Base-by-base conservation (phyloP, 2,329 filamentous ascomycete genomes). In the Orbilia ellipsospora region DNA sequence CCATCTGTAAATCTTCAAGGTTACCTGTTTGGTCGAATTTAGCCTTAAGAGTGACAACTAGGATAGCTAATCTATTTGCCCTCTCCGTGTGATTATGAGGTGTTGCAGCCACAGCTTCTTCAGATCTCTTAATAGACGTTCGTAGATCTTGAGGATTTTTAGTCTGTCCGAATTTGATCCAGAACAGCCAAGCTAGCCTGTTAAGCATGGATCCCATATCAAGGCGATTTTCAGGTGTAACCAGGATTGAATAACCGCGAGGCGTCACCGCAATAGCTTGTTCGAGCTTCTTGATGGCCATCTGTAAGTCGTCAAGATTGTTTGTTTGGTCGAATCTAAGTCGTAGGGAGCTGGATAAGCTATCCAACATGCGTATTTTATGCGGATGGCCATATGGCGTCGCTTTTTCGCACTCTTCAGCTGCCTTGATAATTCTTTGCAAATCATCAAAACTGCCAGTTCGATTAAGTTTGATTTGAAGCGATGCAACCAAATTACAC, bases 291-390 rank as follows among this genome's bases (percentile, higher is more conserved):
- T 36, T 26, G 44, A 77, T 69, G 40, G 69, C 74, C 42, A 54
- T 31, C 15, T 77, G 20, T 15, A 74, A 63, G 45, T 77, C 74
- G 31, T 26, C 40, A 12, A 64, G 45, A n/a, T 23, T 50, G 28
- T 54, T 56, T n/a, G 28, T 69, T 15, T 54, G 54, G 20, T 57
- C 18, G 42, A 68, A 77, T 60, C 63, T 73, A n/a, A 10, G 8
- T 2, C 45, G 36, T 15, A 77, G 36, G 7, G 57, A 60, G 12
- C 13, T 18, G 13, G 36, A 15, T 40, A 48, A 31, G 23, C 23
- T 62, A 40, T 45, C 45, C 26, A 62, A n/a, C n/a, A 15, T 26
- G 4, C 15, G 12, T 20, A 20, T 10, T 42, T 20, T 45, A 26
- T 45, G 31, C 36, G 57, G 57, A 23, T 62, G n/a, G 16, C 15